Evolutionary conservation across 768 basidiomycete genomes (phyloP), one percentile per base, ranked within the genome.

Genomic region (Tylopilus felleus): DNA sequence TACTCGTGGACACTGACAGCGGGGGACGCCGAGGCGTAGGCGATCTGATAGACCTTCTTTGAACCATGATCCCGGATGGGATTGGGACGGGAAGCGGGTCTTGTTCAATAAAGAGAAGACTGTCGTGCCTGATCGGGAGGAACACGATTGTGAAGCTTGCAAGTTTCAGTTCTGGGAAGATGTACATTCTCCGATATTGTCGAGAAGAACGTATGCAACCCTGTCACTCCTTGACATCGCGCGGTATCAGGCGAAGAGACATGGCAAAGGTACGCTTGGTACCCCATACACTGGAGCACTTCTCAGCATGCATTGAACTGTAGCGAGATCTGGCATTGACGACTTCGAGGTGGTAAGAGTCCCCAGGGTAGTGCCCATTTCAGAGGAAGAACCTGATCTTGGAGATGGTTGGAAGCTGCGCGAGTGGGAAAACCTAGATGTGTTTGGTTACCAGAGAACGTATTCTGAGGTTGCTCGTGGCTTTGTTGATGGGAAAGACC

Each of bases 391-490:
- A 3, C n/a, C 23, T 1, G 49, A 47, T 5, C 22, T 51, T 14
- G 56, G 44, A 14, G 43, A 55, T 47, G 7, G 19, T 28, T 61
- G 53, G 49, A 31, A 25, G 16, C 27, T 47, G 25, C 33, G 43
- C 2, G 65, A 55, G n/a, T 68, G 66, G 66, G 66, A 66, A 31
- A 58, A 53, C 28, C 17, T 70, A 7, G 61, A 65, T 21, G 46
- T n/a, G 10, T n/a, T 23, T 9, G 43, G 25, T n/a, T 44, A 52
- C 44, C 58, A 52, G 53, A 60, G 53, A 35, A 55, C 56, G 16
- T 68, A 68, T 48, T 63, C 64, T 0, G 66, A 70, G 47, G 68
- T 57, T 21, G 59, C 48, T 25, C 65, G 8, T n/a, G 53, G 52
- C 5, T 36, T 55, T 12, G 25, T 40, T 4, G 55, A 60, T 10